Evolutionary conservation across 139 green algal species (phyloP), one percentile per base, ranked within the genome.

Genomic region (Chlorella sp.): DNA sequence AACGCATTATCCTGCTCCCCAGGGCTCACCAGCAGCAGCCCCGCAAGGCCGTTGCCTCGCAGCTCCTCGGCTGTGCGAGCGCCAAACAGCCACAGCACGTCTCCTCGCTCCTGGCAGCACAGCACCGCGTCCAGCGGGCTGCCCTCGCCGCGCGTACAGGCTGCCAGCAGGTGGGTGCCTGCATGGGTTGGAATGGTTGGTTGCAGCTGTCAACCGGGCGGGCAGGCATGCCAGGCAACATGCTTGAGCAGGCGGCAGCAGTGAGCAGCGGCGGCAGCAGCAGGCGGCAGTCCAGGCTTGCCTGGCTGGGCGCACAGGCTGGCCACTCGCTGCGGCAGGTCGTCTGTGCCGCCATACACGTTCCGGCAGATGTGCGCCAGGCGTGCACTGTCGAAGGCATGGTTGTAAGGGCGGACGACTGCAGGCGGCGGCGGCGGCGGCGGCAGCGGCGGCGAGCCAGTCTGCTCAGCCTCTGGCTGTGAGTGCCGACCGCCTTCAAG

Each of bases 41-140:
- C 17, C 1, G 74, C 74, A 30, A 81, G 56, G 2, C 74, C 74
- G 20, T 30, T 28, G 67, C 81, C 68, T 3, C 81, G 81, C 28
- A 23, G 34, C 28, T 63, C 44, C 60, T 82, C 81, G 2, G n/a
- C 39, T 6, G 65, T 78, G 39, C 81, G 68, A 11, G 81, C 81
- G 16, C 81, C 81, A 18, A 55, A 86, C 69, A 86, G 39, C 47
- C 41, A 86, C 47, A 78, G 39, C 41, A 78, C 81, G 39, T 86
- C 41, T 26, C 81, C 81, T 5, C 47, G 81, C 73, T 75, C 41
- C 30, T 81, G 81, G 69, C 81, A 86, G 81, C 81, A 86, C 39
- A 86, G 69, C 44, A 86, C n/a, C 20, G 81, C 57, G 6, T 80
- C 73, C 30, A 86, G 3, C 18, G 30, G 51, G 2, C 32, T 36